A percentile compares a stretch with the other conserved stretches of the same genome.
Evolutionary conservation across 441 rosid genomes (phyloP).

Genomic region (Erodium moschatum): DNA sequence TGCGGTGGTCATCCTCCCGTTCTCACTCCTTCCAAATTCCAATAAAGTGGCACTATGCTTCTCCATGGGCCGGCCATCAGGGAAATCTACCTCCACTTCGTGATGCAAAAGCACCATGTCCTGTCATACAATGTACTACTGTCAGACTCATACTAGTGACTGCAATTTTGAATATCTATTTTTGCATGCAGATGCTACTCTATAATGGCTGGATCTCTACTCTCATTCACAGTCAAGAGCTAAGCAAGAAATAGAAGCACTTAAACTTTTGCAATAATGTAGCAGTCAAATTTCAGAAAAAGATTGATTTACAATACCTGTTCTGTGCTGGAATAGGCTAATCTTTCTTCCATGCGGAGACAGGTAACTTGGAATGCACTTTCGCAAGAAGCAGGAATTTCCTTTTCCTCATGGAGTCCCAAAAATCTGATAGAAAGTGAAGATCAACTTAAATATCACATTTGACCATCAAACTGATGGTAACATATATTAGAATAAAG

Average conservation of each 20-base stretch:
- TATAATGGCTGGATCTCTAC: neutral
- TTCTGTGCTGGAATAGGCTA: conserved; percentile 60
- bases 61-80: conserved; percentile 42
- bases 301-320: conserved; percentile 40
- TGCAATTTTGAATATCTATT: too few relatives aligned
- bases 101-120: conserved; percentile 95
- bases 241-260: neutral
- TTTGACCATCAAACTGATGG: neutral
- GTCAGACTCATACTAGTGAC: too few relatives aligned
- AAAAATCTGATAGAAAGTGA: conserved; percentile 43
- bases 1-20: conserved; percentile 58
- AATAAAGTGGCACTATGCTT: conserved; percentile 58
- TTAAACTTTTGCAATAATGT: neutral
- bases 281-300: neutral
- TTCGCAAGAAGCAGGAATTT: conserved; percentile 56
- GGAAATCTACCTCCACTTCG: conserved; percentile 72
- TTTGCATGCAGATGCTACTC: neutral
- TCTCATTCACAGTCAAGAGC: neutral
- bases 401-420: conserved; percentile 54
- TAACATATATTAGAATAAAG: neutral
- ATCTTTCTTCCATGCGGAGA: conserved; percentile 70
- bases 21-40: conserved; percentile 57
- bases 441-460: conserved; percentile 6
- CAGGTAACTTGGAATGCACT: conserved; percentile 63
- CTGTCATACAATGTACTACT: conserved; percentile 41